Conservation (phyloP, 2,329 filamentous ascomycete genomes). For the Arthrobotrys iridis region DNA sequence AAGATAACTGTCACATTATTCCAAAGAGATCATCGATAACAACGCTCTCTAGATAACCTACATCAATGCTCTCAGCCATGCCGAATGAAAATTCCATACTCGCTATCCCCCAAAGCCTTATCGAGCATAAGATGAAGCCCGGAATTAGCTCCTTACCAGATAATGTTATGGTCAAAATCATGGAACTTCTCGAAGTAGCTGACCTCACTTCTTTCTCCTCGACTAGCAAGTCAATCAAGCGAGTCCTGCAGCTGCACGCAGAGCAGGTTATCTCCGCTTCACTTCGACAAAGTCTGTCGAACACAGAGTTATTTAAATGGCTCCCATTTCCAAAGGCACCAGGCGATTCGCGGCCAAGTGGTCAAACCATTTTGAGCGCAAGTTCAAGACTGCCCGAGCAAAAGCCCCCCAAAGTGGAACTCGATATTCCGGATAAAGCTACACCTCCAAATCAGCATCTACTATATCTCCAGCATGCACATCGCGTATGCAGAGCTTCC, state of each 20-base stretch:
- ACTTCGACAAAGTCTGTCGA: constrained; percentile 10
- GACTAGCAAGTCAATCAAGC: background rate
- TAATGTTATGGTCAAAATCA: background rate
- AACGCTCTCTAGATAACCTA: too few relatives aligned
- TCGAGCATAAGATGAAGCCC: background rate
- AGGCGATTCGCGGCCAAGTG: background rate
- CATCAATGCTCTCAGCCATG: background rate
- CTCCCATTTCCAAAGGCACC: constrained; percentile 24
- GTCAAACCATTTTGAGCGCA: background rate
- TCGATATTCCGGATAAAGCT: background rate
- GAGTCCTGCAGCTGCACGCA: background rate
- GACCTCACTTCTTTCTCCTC: constrained; percentile 27
- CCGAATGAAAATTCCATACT: background rate
- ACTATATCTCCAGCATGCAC: constrained; percentile 18
- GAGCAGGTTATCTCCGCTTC: background rate
- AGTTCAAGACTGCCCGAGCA: background rate
- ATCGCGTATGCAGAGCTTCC: constrained; percentile 11
- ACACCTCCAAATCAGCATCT: background rate
- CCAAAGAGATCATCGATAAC: too few relatives aligned
- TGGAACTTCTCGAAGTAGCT: background rate
- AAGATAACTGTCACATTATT: too few relatives aligned
- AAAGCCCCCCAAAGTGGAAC: background rate
- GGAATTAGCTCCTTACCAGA: constrained; percentile 3
- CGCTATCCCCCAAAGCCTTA: background rate
- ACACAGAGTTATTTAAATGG: constrained; percentile 14